phyloP scores from a whole-genome alignment of 2,329 filamentous ascomycete genomes.

The Xylariaceae sp. region DNA sequence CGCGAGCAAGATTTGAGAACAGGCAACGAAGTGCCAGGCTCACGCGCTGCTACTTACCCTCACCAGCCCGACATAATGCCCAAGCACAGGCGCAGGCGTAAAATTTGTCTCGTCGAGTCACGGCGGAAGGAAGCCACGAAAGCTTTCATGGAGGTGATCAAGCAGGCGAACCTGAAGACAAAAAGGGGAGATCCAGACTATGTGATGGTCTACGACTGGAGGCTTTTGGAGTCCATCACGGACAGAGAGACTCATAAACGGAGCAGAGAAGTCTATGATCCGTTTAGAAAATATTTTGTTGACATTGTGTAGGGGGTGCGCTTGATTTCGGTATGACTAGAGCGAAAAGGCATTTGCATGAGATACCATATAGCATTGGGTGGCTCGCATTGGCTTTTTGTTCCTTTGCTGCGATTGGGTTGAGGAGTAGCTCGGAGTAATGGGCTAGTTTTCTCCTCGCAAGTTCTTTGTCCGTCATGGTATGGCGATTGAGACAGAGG shows the following conservation, averaged over 20 bases:
- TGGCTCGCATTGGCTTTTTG: not conserved
- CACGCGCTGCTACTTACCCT: not conserved
- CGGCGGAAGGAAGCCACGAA: constrained; percentile 26
- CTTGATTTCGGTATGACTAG: not conserved
- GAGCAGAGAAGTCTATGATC: constrained; percentile 31
- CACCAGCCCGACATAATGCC: too few species aligned
- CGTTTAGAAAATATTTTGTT: constrained; percentile 41
- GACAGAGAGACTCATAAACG: constrained; percentile 31
- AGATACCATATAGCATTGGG: constrained; percentile 5
- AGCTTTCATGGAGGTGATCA: constrained; percentile 29
- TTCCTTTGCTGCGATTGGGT: not conserved
- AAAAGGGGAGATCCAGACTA: constrained; percentile 29
- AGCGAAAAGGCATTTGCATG: constrained; percentile 4
- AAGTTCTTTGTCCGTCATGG: too few species aligned
- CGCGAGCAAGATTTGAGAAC: constrained; percentile 3
- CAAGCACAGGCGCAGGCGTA: constrained; percentile 8
- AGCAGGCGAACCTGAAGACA: constrained; percentile 23
- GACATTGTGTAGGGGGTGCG: constrained; percentile 31
- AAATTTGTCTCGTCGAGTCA: constrained; percentile 39
- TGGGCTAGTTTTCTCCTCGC: too few species aligned
- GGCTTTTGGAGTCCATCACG: constrained; percentile 36
- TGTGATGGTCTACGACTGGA: constrained; percentile 45
- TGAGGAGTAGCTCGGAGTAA: too few species aligned
- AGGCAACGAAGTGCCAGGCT: not conserved
- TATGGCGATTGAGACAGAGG: too few species aligned